A percentile compares a stretch with the other conserved stretches of the same genome.
phyloP scores from a whole-genome alignment of 164 flowering plant genomes.

The Houttuynia cordata region DNA sequence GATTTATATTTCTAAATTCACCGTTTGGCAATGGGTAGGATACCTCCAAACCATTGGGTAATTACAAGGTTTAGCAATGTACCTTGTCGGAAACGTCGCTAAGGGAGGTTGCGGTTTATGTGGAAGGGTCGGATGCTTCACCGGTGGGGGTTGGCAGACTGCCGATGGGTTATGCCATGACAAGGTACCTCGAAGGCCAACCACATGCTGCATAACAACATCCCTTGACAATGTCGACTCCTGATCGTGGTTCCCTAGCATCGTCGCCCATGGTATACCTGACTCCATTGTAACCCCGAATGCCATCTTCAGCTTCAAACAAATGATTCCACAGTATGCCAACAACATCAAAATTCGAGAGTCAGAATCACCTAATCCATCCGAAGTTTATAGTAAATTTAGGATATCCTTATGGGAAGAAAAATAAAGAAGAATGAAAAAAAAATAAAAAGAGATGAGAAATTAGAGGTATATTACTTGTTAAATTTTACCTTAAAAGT shows the following conservation, averaged over 20 bases:
- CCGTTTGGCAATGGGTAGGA: no score
- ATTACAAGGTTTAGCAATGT: slow-evolving; percentile 2
- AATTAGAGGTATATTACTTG: no score
- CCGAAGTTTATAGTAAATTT: no score
- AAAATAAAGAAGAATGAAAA: no score
- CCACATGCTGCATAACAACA: slow-evolving; percentile 77
- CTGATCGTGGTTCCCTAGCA: slow-evolving; percentile 93
- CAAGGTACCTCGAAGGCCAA: slow-evolving; percentile 46
- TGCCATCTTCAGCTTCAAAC: slow-evolving; percentile 63
- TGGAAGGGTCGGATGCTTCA: slow-evolving; percentile 26
- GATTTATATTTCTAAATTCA: no score
- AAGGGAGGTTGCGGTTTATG: slow-evolving; percentile 11
- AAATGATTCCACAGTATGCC: no score
- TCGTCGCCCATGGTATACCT: slow-evolving; percentile 84
- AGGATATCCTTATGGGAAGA: no score
- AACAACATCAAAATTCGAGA: no score
- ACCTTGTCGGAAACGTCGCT: slow-evolving; percentile 19
- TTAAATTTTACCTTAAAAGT: no score
- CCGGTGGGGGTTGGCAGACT: slow-evolving; percentile 23
- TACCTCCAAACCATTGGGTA: no score
- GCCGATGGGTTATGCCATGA: slow-evolving; percentile 48
- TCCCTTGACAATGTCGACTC: slow-evolving; percentile 64
- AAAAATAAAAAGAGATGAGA: no score
- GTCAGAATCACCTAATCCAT: no score
- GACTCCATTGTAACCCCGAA: slow-evolving; percentile 62